These are phyloP conservation scores for Agarophyton chilense DNA, from an alignment of 23 red algal genomes.

Conservation along the genomic window DNA sequence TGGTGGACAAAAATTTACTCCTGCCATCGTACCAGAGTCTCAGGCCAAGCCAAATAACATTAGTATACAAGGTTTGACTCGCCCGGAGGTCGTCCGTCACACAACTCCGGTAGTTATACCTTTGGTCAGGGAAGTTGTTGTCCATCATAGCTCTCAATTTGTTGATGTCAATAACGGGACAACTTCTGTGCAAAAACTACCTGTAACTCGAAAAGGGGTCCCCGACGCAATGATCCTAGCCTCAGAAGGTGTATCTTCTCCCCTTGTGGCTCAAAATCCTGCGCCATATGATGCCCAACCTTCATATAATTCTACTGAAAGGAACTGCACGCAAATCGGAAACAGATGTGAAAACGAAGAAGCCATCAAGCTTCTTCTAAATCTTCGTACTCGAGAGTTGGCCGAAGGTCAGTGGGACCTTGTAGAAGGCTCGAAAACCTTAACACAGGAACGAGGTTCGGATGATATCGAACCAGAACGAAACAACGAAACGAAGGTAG, in stretches of 20 bases:
- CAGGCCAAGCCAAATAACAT: not conserved
- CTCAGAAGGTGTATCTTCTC: not conserved
- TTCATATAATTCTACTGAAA: not conserved
- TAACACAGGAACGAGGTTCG: not conserved
- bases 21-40: not conserved
- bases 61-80: not conserved
- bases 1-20: not conserved
- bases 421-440: not conserved
- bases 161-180: not conserved
- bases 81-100: not conserved
- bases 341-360: not conserved
- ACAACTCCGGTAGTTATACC: not conserved
- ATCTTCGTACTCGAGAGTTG: not conserved
- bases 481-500: not conserved
- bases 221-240: not conserved
- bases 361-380: not conserved
- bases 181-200: not conserved
- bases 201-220: not conserved
- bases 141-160: not conserved
- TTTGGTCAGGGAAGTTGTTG: not conserved
- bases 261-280: not conserved
- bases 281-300: not conserved
- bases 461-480: not conserved
- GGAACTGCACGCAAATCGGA: not conserved
- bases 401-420: not conserved